These are phyloP conservation scores for Anastatica hierochuntica DNA, from an alignment of 345 rosid genomes.

Conservation along the genomic window DNA sequence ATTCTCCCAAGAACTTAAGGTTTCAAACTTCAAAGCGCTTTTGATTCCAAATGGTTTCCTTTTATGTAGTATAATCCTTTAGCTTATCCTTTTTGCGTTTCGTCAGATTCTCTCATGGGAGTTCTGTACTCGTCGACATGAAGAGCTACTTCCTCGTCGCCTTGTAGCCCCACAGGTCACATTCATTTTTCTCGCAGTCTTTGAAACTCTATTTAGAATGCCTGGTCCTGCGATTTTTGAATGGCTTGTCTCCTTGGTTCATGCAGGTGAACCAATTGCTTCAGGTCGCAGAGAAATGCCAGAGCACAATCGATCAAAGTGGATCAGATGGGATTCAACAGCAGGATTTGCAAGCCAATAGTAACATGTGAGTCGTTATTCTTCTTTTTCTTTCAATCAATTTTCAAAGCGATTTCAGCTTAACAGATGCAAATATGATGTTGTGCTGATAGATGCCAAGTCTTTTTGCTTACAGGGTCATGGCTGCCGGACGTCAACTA, in stretches of 20 bases:
- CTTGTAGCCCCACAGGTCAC: conserved; percentile 91
- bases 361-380: conserved; percentile 62
- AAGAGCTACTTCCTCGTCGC: conserved; percentile 93
- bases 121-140: conserved; percentile 87
- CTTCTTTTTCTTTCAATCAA: neutral
- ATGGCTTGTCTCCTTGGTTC: neutral
- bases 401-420: neutral
- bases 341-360: conserved; percentile 85
- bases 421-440: neutral
- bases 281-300: conserved; percentile 94
- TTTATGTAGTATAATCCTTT: neutral
- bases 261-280: conserved; percentile 82
- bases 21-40: conserved; percentile 22
- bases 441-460: neutral
- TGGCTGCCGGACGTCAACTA: conserved; percentile 84
- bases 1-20: conserved; percentile 90
- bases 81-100: conserved; percentile 10
- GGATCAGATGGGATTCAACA: conserved; percentile 85
- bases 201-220: neutral
- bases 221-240: neutral
- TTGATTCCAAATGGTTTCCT: neutral
- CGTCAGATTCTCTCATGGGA: conserved; percentile 91
- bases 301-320: conserved; percentile 80
- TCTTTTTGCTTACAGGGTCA: conserved; percentile 54
- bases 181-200: neutral